Conservation (phyloP, 2,329 filamentous ascomycete genomes). For the Penicillium sp. region DNA sequence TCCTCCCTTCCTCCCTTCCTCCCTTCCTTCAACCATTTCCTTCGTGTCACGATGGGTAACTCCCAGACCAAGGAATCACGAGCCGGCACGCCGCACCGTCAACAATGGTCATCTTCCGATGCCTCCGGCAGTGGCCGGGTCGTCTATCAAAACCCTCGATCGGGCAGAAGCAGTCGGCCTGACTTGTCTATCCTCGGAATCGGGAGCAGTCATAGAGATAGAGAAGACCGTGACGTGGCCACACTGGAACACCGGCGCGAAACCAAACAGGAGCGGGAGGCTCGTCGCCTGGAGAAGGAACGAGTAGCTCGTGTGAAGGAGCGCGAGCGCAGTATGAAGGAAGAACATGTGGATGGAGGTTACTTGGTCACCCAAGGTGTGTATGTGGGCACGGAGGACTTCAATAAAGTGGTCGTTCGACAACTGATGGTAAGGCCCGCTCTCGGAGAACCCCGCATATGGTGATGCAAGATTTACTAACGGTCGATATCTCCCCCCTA, state of each 20-base stretch:
- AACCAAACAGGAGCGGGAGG: conserved; percentile 90
- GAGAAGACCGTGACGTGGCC: conserved; percentile 57
- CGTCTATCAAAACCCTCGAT: conserved; percentile 48
- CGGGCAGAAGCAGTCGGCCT: conserved; percentile 60
- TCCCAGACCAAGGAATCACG: conserved; percentile 56
- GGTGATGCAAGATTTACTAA: conserved; percentile 27
- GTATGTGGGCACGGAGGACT: conserved; percentile 92
- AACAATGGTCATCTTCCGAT: conserved; percentile 40
- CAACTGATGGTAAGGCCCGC: conserved; percentile 78
- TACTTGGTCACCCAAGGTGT: conserved; percentile 93
- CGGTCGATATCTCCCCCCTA: conserved; percentile 48
- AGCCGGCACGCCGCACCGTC: conserved; percentile 37
- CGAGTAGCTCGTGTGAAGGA: conserved; percentile 77
- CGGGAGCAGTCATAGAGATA: conserved; percentile 45
- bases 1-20: neutral
- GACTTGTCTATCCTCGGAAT: conserved; percentile 67
- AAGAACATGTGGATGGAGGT: conserved; percentile 93
- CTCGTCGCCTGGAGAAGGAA: conserved; percentile 82
- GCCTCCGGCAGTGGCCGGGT: conserved; percentile 35
- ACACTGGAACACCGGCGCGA: conserved; percentile 71
- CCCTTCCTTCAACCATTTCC: neutral
- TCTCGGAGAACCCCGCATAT: conserved; percentile 1
- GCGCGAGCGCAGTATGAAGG: conserved; percentile 84
- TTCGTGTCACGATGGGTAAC: conserved; percentile 49
- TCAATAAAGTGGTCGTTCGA: conserved; percentile 84